A percentile compares a stretch with the other conserved stretches of the same genome.
phyloP scores from a whole-genome alignment of 2,329 filamentous ascomycete species.

The Botrytis fabae region DNA sequence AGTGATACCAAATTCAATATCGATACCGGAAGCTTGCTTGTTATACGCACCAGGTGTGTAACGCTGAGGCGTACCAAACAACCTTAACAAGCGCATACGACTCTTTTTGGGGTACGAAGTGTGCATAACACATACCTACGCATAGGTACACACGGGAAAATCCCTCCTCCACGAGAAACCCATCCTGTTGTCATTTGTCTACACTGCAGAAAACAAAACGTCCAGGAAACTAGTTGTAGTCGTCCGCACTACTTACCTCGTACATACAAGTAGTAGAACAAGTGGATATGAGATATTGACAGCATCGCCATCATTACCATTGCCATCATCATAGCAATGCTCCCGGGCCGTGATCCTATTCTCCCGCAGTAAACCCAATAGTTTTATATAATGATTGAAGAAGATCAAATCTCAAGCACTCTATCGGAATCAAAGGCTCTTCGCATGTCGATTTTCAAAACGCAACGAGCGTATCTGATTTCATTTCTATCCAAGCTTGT shows the following conservation, averaged over 20 bases:
- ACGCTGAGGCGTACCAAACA: constrained; percentile 1
- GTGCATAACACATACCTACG: background rate
- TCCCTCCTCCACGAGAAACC: background rate
- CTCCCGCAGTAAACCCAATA: background rate
- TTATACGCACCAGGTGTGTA: background rate
- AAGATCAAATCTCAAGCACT: background rate
- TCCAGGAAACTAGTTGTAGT: background rate
- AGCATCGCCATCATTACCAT: background rate
- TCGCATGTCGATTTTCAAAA: background rate
- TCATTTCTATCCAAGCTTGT: background rate
- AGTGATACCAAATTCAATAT: constrained; percentile 8
- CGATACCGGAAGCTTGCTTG: background rate
- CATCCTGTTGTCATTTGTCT: background rate
- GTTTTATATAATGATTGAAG: background rate
- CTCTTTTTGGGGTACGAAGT: background rate
- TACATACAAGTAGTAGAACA: background rate
- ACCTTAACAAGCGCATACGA: constrained; percentile 12
- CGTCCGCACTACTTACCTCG: background rate
- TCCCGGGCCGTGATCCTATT: background rate
- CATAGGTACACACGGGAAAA: background rate
- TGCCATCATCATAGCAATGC: background rate
- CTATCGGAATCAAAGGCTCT: background rate
- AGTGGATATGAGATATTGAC: background rate
- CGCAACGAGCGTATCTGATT: background rate
- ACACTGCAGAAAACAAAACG: constrained; percentile 5